Percentiles rank a stretch among this genome's conserved stretches.
phyloP scores from a whole-genome alignment of 352 stramenopile species.

The Phytophthora fragariae region DNA sequence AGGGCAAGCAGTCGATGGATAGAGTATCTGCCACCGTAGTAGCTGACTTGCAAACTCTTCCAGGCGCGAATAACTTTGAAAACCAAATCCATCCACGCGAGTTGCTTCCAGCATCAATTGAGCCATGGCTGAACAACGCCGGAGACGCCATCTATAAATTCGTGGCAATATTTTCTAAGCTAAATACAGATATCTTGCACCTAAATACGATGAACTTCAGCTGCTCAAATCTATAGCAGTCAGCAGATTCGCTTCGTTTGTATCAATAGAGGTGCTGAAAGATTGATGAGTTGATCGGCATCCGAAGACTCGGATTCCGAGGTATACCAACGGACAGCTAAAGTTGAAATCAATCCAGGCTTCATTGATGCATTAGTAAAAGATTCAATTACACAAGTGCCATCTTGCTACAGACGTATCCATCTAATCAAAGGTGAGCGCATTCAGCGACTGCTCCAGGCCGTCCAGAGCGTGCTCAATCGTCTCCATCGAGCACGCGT shows the following conservation, averaged over 20 bases:
- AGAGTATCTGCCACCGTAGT: not conserved
- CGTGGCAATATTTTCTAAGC: too few species aligned
- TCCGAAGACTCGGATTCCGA: too few species aligned
- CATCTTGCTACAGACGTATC: too few species aligned
- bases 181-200: too few species aligned
- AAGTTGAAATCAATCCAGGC: too few species aligned
- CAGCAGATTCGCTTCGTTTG: too few species aligned
- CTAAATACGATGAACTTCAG: too few species aligned
- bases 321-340: too few species aligned
- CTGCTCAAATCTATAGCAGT: too few species aligned
- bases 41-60: not conserved
- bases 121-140: not conserved
- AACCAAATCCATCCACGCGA: not conserved
- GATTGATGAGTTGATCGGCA: too few species aligned
- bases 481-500: slow-evolving; percentile 95
- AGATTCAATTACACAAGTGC: not conserved
- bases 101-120: not conserved
- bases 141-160: not conserved
- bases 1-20: slow-evolving; percentile 12
- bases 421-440: slow-evolving; percentile 40
- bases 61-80: not conserved
- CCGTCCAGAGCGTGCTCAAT: slow-evolving; percentile 72
- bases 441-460: slow-evolving; percentile 68
- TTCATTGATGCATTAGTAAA: too few species aligned
- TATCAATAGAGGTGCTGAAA: too few species aligned